Base-by-base conservation (phyloP, 1,284 basidiomycete genomes). In the Austroboletus sp. region DNA sequence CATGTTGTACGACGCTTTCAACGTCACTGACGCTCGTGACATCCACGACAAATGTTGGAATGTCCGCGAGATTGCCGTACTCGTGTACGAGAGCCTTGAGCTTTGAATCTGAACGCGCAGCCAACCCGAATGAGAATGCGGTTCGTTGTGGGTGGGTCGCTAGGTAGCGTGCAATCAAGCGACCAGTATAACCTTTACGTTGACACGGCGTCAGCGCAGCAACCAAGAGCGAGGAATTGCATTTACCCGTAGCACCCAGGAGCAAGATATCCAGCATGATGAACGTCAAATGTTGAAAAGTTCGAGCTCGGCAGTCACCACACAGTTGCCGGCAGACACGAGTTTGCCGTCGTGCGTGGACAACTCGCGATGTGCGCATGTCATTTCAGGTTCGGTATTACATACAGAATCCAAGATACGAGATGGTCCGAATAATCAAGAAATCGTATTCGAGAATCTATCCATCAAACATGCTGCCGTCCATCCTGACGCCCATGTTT, bases 401-500 rank as follows among this genome's bases (percentile, higher is more conserved):
- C 16, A 51, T 21, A 21, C 21, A 21, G 1, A 26, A 10, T 29
- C 16, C 32, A 25, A 35, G 29, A 25, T 51, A n/a, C 10, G 40
- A 38, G 25, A 33, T 36, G n/a, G 31, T 27, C 36, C 27, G 25
- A 4, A 9, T 17, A 29, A n/a, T 23, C 6, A 13, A 4, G 15
- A 19, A 29, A 41, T 31, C 11, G 31, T 17, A 29, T 37, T 21
- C 51, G 32, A 19, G 23, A 48, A 33, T 37, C 49, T 53, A 70
- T 37, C 61, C 73, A 21, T 79, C 77, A 54, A 78, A 74, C 61
- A 68, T 55, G 17, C 67, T 70, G 29, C 76, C 75, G 48, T 89
- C 87, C 85, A 88, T 89, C 41, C 86, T 71, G 19, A 89, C 85
- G 36, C 86, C 87, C 74, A 88, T 80, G 54, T 71, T 86, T 59